Percentiles rank a stretch among this genome's conserved stretches.
Evolutionary conservation across 305 asterid genomes (phyloP).

Genomic region (Solanum hybrid): DNA sequence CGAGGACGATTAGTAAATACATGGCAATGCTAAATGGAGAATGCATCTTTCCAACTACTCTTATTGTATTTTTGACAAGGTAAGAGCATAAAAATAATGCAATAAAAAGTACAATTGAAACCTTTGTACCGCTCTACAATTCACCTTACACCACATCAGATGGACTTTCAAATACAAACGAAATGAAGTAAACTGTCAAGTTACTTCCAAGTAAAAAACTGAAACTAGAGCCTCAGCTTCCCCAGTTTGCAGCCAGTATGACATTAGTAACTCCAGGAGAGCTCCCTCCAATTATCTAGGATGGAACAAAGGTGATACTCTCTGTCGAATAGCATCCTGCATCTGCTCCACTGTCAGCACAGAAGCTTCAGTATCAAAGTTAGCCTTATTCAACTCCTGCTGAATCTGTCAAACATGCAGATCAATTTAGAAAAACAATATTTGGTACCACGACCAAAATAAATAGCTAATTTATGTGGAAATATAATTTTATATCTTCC

Average conservation of each 20-base stretch:
- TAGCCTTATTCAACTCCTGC: conserved; percentile 61
- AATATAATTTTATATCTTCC: not conserved
- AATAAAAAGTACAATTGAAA: not conserved
- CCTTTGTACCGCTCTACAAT: not conserved
- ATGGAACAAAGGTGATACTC: conserved; percentile 58
- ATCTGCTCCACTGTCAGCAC: conserved; percentile 53
- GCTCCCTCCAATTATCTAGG: conserved; percentile 25
- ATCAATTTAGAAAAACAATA: not conserved
- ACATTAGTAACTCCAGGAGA: not conserved
- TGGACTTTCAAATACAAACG: not conserved
- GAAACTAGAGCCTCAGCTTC: not conserved
- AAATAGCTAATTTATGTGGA: not conserved
- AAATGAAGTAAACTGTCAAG: not conserved
- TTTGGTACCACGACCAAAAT: not conserved
- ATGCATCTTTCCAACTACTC: not conserved
- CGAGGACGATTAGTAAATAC: not conserved
- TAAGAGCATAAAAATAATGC: not conserved
- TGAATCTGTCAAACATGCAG: conserved; percentile 33
- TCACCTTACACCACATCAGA: not conserved
- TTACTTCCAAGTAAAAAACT: no score
- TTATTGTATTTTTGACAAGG: not conserved
- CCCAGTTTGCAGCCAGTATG: not conserved
- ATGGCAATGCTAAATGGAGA: not conserved
- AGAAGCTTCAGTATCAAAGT: conserved; percentile 64
- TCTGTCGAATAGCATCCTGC: conserved; percentile 52